A percentile compares a stretch with the other conserved stretches of the same genome.
Evolutionary conservation across 2,329 filamentous ascomycete genomes (phyloP).

Genomic region (Dactylellina cionopaga): DNA sequence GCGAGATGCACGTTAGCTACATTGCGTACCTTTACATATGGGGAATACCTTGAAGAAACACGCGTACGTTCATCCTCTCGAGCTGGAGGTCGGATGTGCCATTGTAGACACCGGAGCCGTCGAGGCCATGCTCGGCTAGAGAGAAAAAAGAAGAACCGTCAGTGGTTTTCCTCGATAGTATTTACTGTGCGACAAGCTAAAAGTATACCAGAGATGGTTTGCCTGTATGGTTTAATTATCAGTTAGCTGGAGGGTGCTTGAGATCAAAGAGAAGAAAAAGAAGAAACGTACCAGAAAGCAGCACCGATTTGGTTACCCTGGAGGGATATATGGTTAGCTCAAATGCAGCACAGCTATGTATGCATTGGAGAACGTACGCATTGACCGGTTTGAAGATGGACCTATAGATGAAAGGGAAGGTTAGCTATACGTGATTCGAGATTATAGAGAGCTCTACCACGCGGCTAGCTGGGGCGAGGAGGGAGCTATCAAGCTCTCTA

Average conservation of each 20-base stretch:
- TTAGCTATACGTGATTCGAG: slow-evolving; percentile 37
- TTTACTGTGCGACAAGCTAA: not conserved
- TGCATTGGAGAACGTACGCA: slow-evolving; percentile 74
- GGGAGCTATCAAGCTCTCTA: slow-evolving; percentile 4
- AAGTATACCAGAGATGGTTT: slow-evolving; percentile 66
- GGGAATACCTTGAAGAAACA: not conserved
- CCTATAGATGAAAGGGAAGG: slow-evolving; percentile 56
- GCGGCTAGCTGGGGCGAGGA: not conserved
- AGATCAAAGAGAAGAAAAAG: slow-evolving; percentile 1
- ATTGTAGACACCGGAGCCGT: slow-evolving; percentile 97
- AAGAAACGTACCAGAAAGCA: slow-evolving; percentile 85
- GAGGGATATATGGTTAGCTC: slow-evolving; percentile 56
- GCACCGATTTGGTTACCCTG: slow-evolving; percentile 99
- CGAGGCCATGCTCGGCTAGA: slow-evolving; percentile 80
- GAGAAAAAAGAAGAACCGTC: not conserved
- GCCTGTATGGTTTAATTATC: slow-evolving; percentile 60
- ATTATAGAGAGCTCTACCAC: slow-evolving; percentile 21
- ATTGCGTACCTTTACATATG: not conserved
- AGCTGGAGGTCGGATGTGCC: slow-evolving; percentile 98
- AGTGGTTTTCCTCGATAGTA: not conserved
- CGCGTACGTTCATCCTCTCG: slow-evolving; percentile 90
- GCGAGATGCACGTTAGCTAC: slow-evolving; percentile 4
- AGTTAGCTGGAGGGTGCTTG: slow-evolving; percentile 16
- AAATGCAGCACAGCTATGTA: slow-evolving; percentile 26
- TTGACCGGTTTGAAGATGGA: slow-evolving; percentile 99